Evolutionary conservation across 192 early-diverging fungal species (phyloP).

Genomic region (Coemansia reversa): DNA sequence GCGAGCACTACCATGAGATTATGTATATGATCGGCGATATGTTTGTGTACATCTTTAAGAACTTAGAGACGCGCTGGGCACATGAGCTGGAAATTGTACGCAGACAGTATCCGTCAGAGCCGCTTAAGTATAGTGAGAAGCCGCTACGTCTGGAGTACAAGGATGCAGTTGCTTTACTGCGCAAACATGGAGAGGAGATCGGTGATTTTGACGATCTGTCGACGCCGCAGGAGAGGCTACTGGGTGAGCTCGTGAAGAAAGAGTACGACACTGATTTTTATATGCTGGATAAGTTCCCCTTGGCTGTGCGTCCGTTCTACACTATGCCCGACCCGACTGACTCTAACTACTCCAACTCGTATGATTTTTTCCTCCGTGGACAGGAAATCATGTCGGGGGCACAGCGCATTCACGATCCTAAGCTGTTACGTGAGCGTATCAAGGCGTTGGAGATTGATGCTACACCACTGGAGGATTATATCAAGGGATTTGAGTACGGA

Average conservation of each 20-base stretch:
- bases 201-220: slow-evolving; percentile 92
- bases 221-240: slow-evolving; percentile 79
- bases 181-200: slow-evolving; percentile 83
- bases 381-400: slow-evolving; percentile 99
- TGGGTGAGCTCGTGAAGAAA: slow-evolving; percentile 86
- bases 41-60: slow-evolving; percentile 90
- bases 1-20: slow-evolving; percentile 99
- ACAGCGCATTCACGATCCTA: slow-evolving; percentile 95
- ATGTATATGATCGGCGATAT: slow-evolving; percentile 90
- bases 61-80: slow-evolving; percentile 77
- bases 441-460: slow-evolving; percentile 75
- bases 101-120: slow-evolving; percentile 89
- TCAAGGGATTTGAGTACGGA: slow-evolving; percentile 95
- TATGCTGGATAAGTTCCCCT: slow-evolving; percentile 99
- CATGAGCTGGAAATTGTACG: slow-evolving; percentile 84
- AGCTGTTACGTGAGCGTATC: slow-evolving; percentile 73
- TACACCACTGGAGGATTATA: slow-evolving; percentile 81
- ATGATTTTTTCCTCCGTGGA: slow-evolving; percentile 99
- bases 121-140: slow-evolving; percentile 83
- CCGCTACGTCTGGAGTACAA: slow-evolving; percentile 80
- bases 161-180: slow-evolving; percentile 87
- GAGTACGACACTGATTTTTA: slow-evolving; percentile 98
- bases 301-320: slow-evolving; percentile 94
- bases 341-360: slow-evolving; percentile 94
- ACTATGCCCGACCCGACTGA: slow-evolving; percentile 96